Base-by-base conservation (phyloP, 768 basidiomycete species). In the Mycena chlorophos region DNA sequence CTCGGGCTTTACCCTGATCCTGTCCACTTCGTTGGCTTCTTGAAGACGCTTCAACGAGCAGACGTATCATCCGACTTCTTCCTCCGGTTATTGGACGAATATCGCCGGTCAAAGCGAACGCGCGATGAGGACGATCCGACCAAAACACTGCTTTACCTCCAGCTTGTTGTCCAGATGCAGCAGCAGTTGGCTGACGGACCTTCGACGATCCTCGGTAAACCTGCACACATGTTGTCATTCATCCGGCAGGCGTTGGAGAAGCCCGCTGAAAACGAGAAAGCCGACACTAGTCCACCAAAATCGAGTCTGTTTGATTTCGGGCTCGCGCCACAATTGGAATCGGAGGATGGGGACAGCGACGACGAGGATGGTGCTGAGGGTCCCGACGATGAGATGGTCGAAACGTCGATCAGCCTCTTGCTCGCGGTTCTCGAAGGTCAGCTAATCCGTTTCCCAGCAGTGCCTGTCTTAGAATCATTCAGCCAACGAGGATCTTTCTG, bases 401-500 rank as follows among this genome's bases (percentile, higher is more conserved):
- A 85, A 56, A 96, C 93, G 0, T 84, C 91, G 1, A 69, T 97
- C 20, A 89, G 87, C 55, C 71, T 97, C 0, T 72, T 98, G 23
- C 79, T 98, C 3, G 86, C 94, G 1, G 80, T 92, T 30, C 78
- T 98, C 26, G 94, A 96, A 84, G 89, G 95, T 93, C 57, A 56
- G 70, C 8, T 12, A 42, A 42, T 19, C 13, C 2, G 4, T 26
- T 39, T 28, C 34, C 30, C 49, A 56, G 20, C 20, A 31, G 39
- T 17, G 1, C 43, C 56, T 45, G 46, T 43, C 20, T 52, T 29
- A 40, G 40, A 17, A 20, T 8, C 3, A n/a, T 20, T 20, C 54
- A 81, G 80, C 73, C 30, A 86, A 91, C 60, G 78, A 80, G 30
- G 76, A 78, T 19, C 70, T 91, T 30, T 86, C 88, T 5, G 79